Percentiles rank a stretch among this genome's conserved stretches.
Conservation (phyloP, 495 filamentous ascomycete genomes). For the Hyaloscypha hepaticicola region DNA sequence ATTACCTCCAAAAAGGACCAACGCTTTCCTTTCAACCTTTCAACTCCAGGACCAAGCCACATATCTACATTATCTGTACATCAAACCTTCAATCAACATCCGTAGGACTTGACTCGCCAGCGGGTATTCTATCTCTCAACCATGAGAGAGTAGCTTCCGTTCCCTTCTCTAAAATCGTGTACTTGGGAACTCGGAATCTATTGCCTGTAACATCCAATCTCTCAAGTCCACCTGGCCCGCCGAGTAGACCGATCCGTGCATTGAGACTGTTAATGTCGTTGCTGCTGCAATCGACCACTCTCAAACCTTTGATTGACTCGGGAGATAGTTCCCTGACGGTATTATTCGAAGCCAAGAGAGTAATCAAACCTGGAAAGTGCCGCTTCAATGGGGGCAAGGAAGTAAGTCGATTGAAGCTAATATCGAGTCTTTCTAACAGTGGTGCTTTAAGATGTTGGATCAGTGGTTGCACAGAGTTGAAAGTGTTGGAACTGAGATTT, state of each 20-base stretch:
- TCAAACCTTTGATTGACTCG: conserved; percentile 70
- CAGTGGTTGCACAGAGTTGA: conserved; percentile 65
- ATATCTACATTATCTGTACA: not conserved
- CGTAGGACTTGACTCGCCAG: conserved; percentile 46
- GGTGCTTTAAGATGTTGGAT: conserved; percentile 65
- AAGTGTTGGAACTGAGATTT: conserved; percentile 65
- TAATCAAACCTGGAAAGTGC: conserved; percentile 63
- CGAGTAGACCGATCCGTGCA: conserved; percentile 72
- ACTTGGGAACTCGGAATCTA: conserved; percentile 80
- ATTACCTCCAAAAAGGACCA: conserved; percentile 15
- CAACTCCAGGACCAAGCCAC: not conserved
- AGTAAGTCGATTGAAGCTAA: conserved; percentile 75
- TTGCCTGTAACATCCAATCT: conserved; percentile 70
- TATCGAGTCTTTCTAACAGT: conserved; percentile 68
- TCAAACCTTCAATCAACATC: conserved; percentile 22
- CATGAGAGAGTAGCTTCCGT: conserved; percentile 84
- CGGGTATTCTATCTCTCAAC: conserved; percentile 75
- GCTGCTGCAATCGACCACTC: conserved; percentile 72
- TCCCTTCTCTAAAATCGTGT: conserved; percentile 81
- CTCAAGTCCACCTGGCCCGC: conserved; percentile 54
- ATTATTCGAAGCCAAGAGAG: conserved; percentile 75
- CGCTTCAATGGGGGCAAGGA: conserved; percentile 55
- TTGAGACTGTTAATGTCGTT: conserved; percentile 80
- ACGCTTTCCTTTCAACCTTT: not conserved
- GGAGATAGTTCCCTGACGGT: conserved; percentile 68